Evolutionary conservation across 768 basidiomycete species (phyloP).

Genomic region (Saitozyma sp.): DNA sequence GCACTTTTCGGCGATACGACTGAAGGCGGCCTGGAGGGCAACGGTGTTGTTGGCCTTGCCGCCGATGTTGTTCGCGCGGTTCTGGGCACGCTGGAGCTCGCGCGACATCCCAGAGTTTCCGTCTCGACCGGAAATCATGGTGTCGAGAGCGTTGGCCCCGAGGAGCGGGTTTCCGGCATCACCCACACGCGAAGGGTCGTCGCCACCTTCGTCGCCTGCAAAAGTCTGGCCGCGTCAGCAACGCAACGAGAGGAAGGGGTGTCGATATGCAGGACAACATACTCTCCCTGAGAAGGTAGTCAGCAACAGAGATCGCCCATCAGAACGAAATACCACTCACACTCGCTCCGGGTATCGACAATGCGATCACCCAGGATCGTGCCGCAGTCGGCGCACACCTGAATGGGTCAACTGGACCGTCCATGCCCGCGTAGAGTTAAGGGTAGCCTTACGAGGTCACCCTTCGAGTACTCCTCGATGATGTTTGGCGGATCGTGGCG

Average conservation of each 20-base stretch:
- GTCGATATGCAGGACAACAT: conserved; percentile 8
- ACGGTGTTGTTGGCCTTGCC: conserved; percentile 31
- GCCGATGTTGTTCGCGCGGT: conserved; percentile 61
- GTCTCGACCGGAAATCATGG: conserved; percentile 91
- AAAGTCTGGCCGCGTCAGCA: conserved; percentile 68
- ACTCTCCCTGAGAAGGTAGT: conserved; percentile 29
- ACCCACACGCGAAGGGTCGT: conserved; percentile 99
- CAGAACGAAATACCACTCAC: conserved; percentile 47
- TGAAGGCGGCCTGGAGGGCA: conserved; percentile 80
- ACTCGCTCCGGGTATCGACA: conserved; percentile 97
- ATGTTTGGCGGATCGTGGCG: conserved; percentile 89
- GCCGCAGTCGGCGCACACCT: conserved; percentile 56
- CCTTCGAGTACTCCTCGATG: conserved; percentile 94
- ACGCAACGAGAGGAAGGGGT: background rate
- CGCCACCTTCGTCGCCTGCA: conserved; percentile 98
- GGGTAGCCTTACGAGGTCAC: conserved; percentile 80
- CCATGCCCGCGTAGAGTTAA: conserved; percentile 53
- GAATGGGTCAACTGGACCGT: conserved; percentile 1
- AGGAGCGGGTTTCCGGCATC: conserved; percentile 92
- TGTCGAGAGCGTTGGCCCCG: conserved; percentile 90
- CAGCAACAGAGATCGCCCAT: conserved; percentile 4
- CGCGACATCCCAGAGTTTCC: conserved; percentile 89
- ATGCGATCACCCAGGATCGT: conserved; percentile 93
- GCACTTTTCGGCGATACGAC: conserved; percentile 89
- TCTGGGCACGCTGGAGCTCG: conserved; percentile 88